Conservation (phyloP, 495 filamentous ascomycete species). For the Aspergillus ostianus region DNA sequence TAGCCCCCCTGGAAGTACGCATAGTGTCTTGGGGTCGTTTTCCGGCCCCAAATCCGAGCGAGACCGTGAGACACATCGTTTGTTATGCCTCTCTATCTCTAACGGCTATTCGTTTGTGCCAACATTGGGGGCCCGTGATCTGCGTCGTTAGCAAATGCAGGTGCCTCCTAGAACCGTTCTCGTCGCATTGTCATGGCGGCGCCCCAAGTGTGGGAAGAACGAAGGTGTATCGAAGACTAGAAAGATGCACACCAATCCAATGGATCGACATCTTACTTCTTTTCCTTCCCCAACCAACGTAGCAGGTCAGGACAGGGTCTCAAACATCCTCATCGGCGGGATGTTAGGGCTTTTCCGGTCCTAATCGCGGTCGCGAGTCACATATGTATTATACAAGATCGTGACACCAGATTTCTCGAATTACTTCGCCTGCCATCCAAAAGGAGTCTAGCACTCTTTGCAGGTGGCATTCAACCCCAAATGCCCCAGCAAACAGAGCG, state of each 20-base stretch:
- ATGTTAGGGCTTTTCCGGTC: background rate
- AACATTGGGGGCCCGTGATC: background rate
- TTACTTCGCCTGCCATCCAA: background rate
- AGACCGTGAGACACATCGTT: background rate
- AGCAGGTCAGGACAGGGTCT: background rate
- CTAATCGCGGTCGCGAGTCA: background rate
- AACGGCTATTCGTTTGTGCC: too few relatives aligned
- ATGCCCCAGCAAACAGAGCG: background rate
- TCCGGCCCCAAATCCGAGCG: background rate
- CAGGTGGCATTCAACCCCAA: background rate
- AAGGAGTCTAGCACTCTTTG: background rate
- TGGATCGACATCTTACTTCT: background rate
- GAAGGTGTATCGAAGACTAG: background rate
- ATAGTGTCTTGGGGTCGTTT: background rate
- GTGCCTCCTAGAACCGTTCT: background rate
- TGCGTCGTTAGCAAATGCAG: background rate
- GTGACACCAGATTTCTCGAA: background rate
- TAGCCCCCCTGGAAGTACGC: background rate
- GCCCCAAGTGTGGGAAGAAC: background rate
- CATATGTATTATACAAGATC: background rate
- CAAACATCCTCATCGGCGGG: background rate
- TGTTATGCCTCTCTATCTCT: background rate
- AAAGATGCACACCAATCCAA: background rate
- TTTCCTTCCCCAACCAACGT: background rate
- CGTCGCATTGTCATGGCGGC: background rate